Evolutionary conservation across 306 rosid genomes (phyloP), one percentile per base, ranked within the genome.

Genomic region (Acacia acuminata): DNA sequence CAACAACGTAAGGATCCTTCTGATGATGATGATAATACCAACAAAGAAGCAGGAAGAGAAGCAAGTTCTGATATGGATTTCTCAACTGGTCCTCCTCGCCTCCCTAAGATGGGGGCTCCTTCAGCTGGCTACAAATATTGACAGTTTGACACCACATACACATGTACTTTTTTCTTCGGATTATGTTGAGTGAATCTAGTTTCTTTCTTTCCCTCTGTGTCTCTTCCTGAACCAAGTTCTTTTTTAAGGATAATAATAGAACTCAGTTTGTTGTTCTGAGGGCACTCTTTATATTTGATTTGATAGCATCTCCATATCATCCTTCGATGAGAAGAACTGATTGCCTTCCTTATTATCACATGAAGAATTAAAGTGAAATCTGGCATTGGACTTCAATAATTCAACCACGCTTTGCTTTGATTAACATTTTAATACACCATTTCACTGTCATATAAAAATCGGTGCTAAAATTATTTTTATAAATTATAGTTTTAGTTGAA

Each of bases 1-100:
- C 58, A 72, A 66, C 81, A 63, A 55, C 89, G 44, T 74, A 64
- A 22, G 32, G 65, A 58, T 10, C 19, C 50, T 43, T 22, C 16
- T 0, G 42, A 72, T 15, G 42, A 68, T 12, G 40, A 17, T 44
- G 10, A 48, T 48, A 3, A 12, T 14, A 14, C 14, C 53, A 48
- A 38, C 42, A 58, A 43, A 73, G 81, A 14, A 66, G 86, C 14
- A 42, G 53, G 24, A 70, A 25, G 34, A 42, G 75, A n/a, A 19
- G 34, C 16, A 38, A 38, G 25, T 36, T 34, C 25, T 67, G 48
- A 76, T 75, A 51, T 25, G 1, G 85, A 84, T 2, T 79, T 87
- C 56, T 82, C 78, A 40, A 71, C 90, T 43, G 90, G 86, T 5
- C 70, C 88, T 73, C 85, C 90, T 79, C 25, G 60, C 25, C 77